Conservation (phyloP, 148 eudicot species). For the Arbutus unedo region DNA sequence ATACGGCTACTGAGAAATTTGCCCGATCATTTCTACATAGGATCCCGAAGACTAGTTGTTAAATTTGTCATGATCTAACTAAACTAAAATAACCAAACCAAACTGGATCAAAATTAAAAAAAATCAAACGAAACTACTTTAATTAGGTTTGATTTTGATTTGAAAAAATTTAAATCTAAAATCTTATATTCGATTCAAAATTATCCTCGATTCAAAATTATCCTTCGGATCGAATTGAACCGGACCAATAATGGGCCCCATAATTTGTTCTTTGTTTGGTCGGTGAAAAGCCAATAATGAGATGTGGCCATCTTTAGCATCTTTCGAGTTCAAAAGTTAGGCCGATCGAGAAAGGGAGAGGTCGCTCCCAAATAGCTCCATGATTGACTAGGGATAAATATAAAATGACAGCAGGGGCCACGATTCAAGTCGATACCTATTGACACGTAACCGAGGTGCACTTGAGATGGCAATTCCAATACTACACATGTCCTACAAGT, state of each 20-base stretch:
- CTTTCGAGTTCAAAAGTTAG: conserved; percentile 11
- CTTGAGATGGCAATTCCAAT: neutral
- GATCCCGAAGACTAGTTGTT: no score
- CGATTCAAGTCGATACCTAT: neutral
- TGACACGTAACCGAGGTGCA: neutral
- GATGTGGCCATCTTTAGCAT: neutral
- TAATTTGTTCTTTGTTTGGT: neutral
- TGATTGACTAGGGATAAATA: neutral
- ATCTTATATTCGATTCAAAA: no score
- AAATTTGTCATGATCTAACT: no score
- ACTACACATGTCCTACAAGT: neutral
- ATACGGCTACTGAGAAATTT: no score
- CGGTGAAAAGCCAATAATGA: neutral
- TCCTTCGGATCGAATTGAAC: no score
- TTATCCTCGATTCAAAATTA: neutral
- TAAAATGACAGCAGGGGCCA: neutral
- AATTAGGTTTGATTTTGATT: no score
- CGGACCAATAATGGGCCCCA: neutral
- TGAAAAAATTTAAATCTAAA: no score
- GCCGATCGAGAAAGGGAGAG: neutral
- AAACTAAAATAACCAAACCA: no score
- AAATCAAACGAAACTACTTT: no score
- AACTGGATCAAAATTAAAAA: no score
- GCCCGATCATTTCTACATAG: no score
- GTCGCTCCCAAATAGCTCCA: neutral